Percentiles rank a stretch among this genome's conserved stretches.
Evolutionary conservation across 2,329 filamentous ascomycete genomes (phyloP).

Genomic region (Zarea fungicola): DNA sequence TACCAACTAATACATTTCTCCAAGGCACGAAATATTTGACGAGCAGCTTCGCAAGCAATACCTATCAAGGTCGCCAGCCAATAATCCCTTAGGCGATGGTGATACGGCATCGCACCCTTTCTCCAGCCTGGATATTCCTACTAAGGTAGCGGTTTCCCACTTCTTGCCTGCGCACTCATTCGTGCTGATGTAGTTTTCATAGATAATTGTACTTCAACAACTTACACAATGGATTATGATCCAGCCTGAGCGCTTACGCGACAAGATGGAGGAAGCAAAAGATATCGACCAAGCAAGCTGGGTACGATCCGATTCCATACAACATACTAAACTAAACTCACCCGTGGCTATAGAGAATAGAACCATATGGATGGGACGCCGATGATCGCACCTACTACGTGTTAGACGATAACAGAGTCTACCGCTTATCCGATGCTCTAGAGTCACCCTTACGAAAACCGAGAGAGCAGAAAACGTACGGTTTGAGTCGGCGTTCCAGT

Average conservation of each 20-base stretch:
- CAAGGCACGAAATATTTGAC: constrained; percentile 80
- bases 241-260: constrained; percentile 80
- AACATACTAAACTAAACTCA: constrained; percentile 12
- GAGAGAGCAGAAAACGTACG: constrained; percentile 49
- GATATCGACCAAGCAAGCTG: constrained; percentile 77
- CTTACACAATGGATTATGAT: constrained; percentile 85
- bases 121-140: constrained; percentile 72
- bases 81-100: constrained; percentile 80
- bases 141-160: constrained; percentile 54
- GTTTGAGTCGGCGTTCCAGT: constrained; percentile 57
- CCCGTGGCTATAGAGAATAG: constrained; percentile 54
- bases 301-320: constrained; percentile 45
- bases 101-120: constrained; percentile 66
- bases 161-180: background rate
- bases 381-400: constrained; percentile 85
- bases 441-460: constrained; percentile 56
- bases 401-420: constrained; percentile 89
- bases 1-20: constrained; percentile 15
- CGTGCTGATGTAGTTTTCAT: background rate
- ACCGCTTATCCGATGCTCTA: constrained; percentile 75
- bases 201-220: constrained; percentile 77
- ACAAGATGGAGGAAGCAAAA: constrained; percentile 76
- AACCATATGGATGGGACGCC: constrained; percentile 82
- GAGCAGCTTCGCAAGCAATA: constrained; percentile 91
- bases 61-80: constrained; percentile 67